phyloP scores from a whole-genome alignment of 2,329 filamentous ascomycete species.

The Verticillium zaregamsianum region DNA sequence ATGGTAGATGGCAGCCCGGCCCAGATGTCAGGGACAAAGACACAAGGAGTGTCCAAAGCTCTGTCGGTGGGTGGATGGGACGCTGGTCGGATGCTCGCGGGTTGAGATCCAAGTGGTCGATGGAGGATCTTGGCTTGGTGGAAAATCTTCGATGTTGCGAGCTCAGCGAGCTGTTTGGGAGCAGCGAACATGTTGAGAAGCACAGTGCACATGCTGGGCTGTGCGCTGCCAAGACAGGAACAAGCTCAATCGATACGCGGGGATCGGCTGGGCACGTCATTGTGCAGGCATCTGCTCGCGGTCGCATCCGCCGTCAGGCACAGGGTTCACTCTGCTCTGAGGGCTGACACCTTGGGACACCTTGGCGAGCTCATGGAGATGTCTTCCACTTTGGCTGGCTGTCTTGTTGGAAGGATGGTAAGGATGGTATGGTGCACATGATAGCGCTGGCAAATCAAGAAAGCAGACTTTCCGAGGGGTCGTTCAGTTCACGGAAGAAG shows the following conservation, averaged over 20 bases:
- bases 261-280: conserved; percentile 12
- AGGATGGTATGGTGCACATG: too few species aligned
- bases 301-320: background rate
- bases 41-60: background rate
- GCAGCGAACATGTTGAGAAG: background rate
- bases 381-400: too few species aligned
- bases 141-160: background rate
- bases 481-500: too few species aligned
- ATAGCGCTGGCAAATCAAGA: too few species aligned
- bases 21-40: background rate
- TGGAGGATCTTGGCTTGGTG: background rate
- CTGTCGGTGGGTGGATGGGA: background rate
- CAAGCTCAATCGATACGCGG: conserved; percentile 11
- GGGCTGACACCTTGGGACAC: background rate
- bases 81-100: background rate
- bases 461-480: too few species aligned
- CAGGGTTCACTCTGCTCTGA: background rate
- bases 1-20: background rate
- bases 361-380: too few species aligned
- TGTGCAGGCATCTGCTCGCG: conserved; percentile 9
- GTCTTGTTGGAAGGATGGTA: too few species aligned
- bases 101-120: background rate
- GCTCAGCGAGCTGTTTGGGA: background rate
- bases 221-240: conserved; percentile 12
- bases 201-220: conserved; percentile 3